Evolutionary conservation across 2,329 filamentous ascomycete genomes (phyloP), one percentile per base, ranked within the genome.

Genomic region (Penicillium carneum): DNA sequence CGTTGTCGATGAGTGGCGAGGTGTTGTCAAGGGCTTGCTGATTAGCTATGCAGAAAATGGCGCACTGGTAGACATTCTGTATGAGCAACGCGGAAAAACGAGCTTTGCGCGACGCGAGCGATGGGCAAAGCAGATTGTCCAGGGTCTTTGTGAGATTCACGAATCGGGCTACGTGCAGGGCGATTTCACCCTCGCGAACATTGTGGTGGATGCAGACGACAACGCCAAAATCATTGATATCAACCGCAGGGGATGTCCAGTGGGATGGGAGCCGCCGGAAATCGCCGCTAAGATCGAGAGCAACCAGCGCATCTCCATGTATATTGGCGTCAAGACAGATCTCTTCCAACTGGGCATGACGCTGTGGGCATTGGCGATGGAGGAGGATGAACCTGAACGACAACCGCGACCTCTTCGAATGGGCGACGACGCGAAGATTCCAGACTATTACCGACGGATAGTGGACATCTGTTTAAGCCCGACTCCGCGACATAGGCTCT

Each of bases 151-250:
- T 1, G 93, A 97, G 70, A 94, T 99, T 33, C 95, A 99, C 72
- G 94, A 98, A 76, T 89, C 92, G 23, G 95, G 95, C 4, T 98
- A 96, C 75, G 95, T 99, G 11, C 95, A 99, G 74, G 95, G 95
- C 26, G 95, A 99, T 74, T 97, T 99, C 67, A 99, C 95, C 0
- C 83, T 99, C 31, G 97, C 93, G 5, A 99, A 99, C 74, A 96
- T 99, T 66, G 95, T 99, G 63, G 90, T 99, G 71, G 92, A 98
- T 75, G 84, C 85, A 12, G 80, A 90, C 45, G 89, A 93, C 72
- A 86, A 97, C 72, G 95, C 94, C 9, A 94, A 96, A 72, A 98
- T 99, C 68, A 99, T 99, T 73, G 95, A 99, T 77, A 97, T 99
- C 80, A 99, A 99, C 79, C 86, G 95, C 57, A 86, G 95, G 70